Evolutionary conservation across 208 protist species (phyloP).

Genomic region (Leishmania martiniquensis): DNA sequence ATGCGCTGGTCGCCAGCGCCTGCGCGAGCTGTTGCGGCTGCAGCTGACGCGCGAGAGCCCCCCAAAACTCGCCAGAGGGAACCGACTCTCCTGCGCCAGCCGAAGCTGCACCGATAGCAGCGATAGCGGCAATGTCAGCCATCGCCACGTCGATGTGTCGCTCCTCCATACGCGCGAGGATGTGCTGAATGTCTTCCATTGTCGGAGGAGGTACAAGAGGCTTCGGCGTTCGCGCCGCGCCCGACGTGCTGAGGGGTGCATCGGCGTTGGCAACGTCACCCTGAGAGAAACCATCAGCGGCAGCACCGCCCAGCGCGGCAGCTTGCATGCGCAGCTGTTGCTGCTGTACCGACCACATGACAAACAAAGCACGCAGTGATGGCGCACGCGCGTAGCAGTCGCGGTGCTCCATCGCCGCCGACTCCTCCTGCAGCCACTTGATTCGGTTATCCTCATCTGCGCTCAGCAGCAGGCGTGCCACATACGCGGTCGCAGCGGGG

Average conservation of each 20-base stretch:
- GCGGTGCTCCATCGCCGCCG: constrained; percentile 23
- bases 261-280: not conserved
- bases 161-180: constrained; percentile 55
- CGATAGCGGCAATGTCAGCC: constrained; percentile 34
- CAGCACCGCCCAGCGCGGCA: constrained; percentile 3
- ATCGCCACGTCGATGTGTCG: constrained; percentile 32
- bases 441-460: constrained; percentile 78
- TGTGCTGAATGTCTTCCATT: constrained; percentile 35
- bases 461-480: constrained; percentile 59
- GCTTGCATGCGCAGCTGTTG: constrained; percentile 19
- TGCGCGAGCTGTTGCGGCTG: constrained; percentile 21
- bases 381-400: constrained; percentile 64
- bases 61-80: constrained; percentile 27
- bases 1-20: constrained; percentile 6
- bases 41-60: constrained; percentile 15
- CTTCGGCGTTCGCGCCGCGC: constrained; percentile 11
- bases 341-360: constrained; percentile 47
- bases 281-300: not conserved
- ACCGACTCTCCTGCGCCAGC: constrained; percentile 11
- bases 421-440: constrained; percentile 79
- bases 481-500: constrained; percentile 11
- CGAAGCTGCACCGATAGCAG: constrained; percentile 23
- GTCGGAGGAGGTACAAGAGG: constrained; percentile 19
- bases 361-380: constrained; percentile 75
- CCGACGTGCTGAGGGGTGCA: constrained; percentile 11